A percentile compares a stretch with the other conserved stretches of the same genome.
phyloP scores from a whole-genome alignment of 2,329 filamentous ascomycete genomes.

The Colletotrichum liriopes region DNA sequence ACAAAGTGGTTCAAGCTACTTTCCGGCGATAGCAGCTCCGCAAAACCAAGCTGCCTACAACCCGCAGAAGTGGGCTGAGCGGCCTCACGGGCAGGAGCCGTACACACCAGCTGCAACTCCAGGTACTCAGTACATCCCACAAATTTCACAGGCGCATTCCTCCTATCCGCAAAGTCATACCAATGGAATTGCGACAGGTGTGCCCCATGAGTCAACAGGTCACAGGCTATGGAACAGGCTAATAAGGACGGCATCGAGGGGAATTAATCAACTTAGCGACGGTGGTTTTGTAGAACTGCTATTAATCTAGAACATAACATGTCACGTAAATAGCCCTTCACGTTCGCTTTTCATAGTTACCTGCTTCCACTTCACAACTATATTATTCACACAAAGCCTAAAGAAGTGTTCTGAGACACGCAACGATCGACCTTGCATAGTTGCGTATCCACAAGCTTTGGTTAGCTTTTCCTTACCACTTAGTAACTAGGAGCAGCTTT shows the following conservation, averaged over 20 bases:
- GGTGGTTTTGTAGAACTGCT: background rate
- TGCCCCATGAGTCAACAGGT: no score
- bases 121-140: background rate
- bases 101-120: conserved; percentile 24
- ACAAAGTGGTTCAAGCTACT: conserved; percentile 7
- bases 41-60: background rate
- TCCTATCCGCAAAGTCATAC: background rate
- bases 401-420: no score
- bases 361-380: no score
- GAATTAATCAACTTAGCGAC: background rate
- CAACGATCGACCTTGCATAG: no score
- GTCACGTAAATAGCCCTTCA: background rate
- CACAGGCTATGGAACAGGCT: background rate
- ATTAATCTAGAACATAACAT: background rate
- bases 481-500: no score
- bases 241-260: background rate
- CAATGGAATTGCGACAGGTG: background rate
- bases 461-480: no score
- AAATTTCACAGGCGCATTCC: background rate
- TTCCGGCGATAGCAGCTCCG: background rate
- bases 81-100: conserved; percentile 3
- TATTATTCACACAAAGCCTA: no score
- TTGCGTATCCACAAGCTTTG: no score
- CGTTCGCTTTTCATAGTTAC: background rate
- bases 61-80: background rate